A percentile compares a stretch with the other conserved stretches of the same genome.
phyloP scores from a whole-genome alignment of 164 flowering plant species.

The Echeveria elegans region DNA sequence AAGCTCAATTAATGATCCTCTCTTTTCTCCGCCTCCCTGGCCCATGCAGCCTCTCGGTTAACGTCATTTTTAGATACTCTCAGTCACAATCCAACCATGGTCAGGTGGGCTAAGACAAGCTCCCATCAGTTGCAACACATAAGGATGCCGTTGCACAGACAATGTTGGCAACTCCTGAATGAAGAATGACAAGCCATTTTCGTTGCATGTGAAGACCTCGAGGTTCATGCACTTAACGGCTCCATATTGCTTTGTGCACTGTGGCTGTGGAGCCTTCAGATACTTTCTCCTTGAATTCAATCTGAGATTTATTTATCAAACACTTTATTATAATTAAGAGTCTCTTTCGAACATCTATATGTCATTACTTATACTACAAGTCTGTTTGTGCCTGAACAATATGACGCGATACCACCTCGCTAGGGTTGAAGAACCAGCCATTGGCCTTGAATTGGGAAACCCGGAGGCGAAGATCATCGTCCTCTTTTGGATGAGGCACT shows the following conservation, averaged over 20 bases:
- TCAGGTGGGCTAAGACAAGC: conserved; percentile 55
- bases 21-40: conserved; percentile 23
- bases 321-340: neutral
- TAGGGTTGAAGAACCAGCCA: conserved; percentile 55
- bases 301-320: conserved; percentile 21
- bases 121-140: conserved; percentile 52
- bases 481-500: neutral
- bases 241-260: conserved; percentile 48
- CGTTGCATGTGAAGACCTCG: conserved; percentile 32
- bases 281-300: conserved; percentile 34
- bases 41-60: conserved; percentile 67
- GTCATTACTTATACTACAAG: neutral
- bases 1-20: conserved; percentile 29
- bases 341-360: neutral
- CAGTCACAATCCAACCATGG: conserved; percentile 56
- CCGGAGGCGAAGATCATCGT: conserved; percentile 19
- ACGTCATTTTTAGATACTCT: conserved; percentile 33
- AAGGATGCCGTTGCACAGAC: conserved; percentile 49
- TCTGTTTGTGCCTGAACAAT: neutral
- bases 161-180: conserved; percentile 46
- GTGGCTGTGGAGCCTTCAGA: conserved; percentile 50
- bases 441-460: conserved; percentile 35
- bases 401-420: conserved; percentile 45
- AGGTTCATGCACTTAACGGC: conserved; percentile 57
- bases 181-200: conserved; percentile 32